Evolutionary conservation across 164 flowering plant genomes (phyloP), one percentile per base, ranked within the genome.

Genomic region (Berberis thunbergii): DNA sequence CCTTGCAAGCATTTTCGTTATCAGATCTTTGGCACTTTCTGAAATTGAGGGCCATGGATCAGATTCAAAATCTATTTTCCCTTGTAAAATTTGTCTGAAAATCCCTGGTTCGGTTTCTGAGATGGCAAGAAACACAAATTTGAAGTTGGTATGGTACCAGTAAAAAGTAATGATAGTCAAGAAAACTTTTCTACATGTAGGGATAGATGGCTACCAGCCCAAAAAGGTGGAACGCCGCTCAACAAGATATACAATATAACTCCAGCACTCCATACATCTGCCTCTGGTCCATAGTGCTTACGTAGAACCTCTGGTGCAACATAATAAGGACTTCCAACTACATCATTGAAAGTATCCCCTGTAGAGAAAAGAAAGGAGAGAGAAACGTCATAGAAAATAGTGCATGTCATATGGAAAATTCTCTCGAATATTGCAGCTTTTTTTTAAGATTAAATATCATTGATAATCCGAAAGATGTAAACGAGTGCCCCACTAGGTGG

Each of bases 191-290:
- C 1, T 3, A 26, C 13, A 38, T 9, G 6, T 45, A 57, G 45
- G 8, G 42, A 57, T 12, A 4, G 5, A 44, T 1, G 13, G 9
- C 26, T 77, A 93, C 98, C 98, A 75, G 97, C 98, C 98, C 98
- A 93, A 77, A 93, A 93, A 45, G 98, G 98, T 11, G 98, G 98
- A 44, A 93, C 98, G 59, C 98, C 98, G 77, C 98, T 93, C 38
- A 93, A 83, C 80, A 93, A 76, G 62, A 87, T 87, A 70, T 87
- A 87, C n/a, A 93, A 72, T 57, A 93, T 93, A 45, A 93, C 94
- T 43, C 98, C 98, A 58, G 97, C 97, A 6, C 97, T 93, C 98
- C 98, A 93, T 13, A 93, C 96, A 81, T 93, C 98, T 38, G 96
- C 91, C 75, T 80, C 90, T 54, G 91, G 94, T 41, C 98, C 98